phyloP scores from a whole-genome alignment of 108 stramenopile species.

The Nitzschia palea region DNA sequence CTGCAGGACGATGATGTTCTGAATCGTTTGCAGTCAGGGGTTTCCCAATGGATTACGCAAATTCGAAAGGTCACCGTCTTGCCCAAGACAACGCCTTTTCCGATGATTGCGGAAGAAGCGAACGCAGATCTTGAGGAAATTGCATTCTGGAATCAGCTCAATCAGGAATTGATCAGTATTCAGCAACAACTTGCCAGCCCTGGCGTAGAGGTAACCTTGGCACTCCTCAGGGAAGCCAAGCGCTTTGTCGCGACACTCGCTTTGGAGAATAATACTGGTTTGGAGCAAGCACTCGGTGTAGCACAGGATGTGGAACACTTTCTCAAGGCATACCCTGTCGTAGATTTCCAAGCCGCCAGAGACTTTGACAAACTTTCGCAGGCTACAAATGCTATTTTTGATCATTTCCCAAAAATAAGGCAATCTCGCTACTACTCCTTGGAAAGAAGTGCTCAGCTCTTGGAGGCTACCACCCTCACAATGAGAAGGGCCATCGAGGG shows the following conservation, averaged over 20 bases:
- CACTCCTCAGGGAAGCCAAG: slow-evolving; percentile 78
- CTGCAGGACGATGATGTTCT: slow-evolving; percentile 72
- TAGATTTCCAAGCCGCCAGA: slow-evolving; percentile 69
- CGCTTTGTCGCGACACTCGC: slow-evolving; percentile 89
- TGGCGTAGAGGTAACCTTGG: slow-evolving; percentile 56
- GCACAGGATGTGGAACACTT: slow-evolving; percentile 78
- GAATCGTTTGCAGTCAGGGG: slow-evolving; percentile 68
- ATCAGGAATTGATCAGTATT: slow-evolving; percentile 56
- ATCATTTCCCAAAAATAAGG: slow-evolving; percentile 84
- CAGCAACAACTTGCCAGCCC: slow-evolving; percentile 64
- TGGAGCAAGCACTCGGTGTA: slow-evolving; percentile 71
- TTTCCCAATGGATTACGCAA: slow-evolving; percentile 73
- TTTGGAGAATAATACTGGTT: slow-evolving; percentile 87
- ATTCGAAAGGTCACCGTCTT: slow-evolving; percentile 80
- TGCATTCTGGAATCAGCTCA: slow-evolving; percentile 80
- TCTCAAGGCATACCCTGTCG: slow-evolving; percentile 81
- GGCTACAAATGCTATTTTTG: slow-evolving; percentile 70
- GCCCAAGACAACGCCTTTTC: slow-evolving; percentile 62
- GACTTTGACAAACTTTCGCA: slow-evolving; percentile 59
- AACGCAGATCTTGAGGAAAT: slow-evolving; percentile 79
- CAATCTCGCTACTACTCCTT: slow-evolving; percentile 83
- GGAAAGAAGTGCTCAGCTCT: slow-evolving; percentile 70
- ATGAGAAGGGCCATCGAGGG: slow-evolving; percentile 50
- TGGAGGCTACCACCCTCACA: slow-evolving; percentile 83
- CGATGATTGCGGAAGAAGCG: slow-evolving; percentile 45